These are phyloP conservation scores for Porpolomopsis calyptriformis DNA, from an alignment of 768 basidiomycete genomes.

Conservation along the genomic window DNA sequence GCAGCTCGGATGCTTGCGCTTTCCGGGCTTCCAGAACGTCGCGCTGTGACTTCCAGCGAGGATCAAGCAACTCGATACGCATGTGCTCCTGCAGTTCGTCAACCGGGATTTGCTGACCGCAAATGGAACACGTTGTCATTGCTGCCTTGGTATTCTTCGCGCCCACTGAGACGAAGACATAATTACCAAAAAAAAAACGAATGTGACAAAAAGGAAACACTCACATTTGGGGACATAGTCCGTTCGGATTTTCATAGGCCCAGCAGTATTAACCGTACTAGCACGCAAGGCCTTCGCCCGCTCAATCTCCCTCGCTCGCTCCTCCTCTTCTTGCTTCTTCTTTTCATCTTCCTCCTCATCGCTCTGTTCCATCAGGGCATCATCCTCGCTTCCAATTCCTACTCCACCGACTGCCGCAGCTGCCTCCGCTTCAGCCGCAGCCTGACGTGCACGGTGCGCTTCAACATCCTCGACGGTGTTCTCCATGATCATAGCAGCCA, in stretches of 20 bases:
- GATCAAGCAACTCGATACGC: slow-evolving; percentile 95
- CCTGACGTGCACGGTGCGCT: slow-evolving; percentile 69
- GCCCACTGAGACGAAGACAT: slow-evolving; percentile 40
- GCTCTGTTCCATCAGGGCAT: slow-evolving; percentile 78
- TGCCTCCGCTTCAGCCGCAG: slow-evolving; percentile 77
- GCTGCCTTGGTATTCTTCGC: slow-evolving; percentile 53
- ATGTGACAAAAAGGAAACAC: slow-evolving; percentile 21
- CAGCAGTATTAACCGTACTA: slow-evolving; percentile 58
- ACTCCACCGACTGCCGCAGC: slow-evolving; percentile 66
- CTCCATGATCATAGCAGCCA: slow-evolving; percentile 98
- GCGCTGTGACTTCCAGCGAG: slow-evolving; percentile 95
- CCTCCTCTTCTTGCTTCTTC: slow-evolving; percentile 62
- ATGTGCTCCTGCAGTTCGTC: slow-evolving; percentile 96
- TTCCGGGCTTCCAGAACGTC: slow-evolving; percentile 82
- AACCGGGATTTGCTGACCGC: slow-evolving; percentile 92
- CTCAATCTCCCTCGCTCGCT: slow-evolving; percentile 57
- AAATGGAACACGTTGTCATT: slow-evolving; percentile 84
- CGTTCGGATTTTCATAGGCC: slow-evolving; percentile 88
- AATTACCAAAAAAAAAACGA: slow-evolving; percentile 8
- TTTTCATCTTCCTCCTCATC: slow-evolving; percentile 66
- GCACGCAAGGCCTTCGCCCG: slow-evolving; percentile 75
- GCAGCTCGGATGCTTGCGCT: slow-evolving; percentile 77
- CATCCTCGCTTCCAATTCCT: slow-evolving; percentile 41
- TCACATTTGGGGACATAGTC: slow-evolving; percentile 91
- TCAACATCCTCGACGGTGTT: slow-evolving; percentile 82